phyloP scores from a whole-genome alignment of 2,329 filamentous ascomycete species.

The Chaetomiaceae sp. region DNA sequence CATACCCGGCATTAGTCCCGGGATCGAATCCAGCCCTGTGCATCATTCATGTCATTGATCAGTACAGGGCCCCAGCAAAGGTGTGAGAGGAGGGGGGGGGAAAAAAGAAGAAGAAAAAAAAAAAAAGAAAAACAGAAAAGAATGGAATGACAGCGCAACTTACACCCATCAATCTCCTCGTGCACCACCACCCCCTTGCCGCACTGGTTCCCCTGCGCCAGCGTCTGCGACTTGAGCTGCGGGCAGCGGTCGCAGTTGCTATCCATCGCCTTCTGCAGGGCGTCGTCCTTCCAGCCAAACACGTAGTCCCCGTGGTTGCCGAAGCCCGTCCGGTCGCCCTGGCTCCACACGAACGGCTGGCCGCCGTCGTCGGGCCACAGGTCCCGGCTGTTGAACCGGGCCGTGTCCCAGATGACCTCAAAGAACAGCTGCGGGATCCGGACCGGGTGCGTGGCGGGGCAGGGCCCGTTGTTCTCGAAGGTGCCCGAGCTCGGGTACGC shows the following conservation, averaged over 20 bases:
- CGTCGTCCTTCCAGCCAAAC: constrained; percentile 23
- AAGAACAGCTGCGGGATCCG: constrained; percentile 23
- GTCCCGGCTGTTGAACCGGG: constrained; percentile 15
- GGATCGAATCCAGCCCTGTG: no score
- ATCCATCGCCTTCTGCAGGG: constrained; percentile 22
- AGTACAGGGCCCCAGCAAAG: no score
- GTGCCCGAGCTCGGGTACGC: constrained; percentile 40
- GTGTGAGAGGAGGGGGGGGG: no score
- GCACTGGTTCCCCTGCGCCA: constrained; percentile 10
- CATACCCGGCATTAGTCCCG: no score
- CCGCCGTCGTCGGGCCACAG: constrained; percentile 20
- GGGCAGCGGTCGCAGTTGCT: constrained; percentile 18
- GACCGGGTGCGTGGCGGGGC: constrained; percentile 22
- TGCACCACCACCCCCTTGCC: constrained; percentile 8
- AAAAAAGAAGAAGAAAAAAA: no score
- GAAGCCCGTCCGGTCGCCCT: constrained; percentile 21
- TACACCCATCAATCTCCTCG: constrained; percentile 17
- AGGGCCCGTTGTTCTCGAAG: constrained; percentile 14
- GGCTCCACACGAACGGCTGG: constrained; percentile 23
- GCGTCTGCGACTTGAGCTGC: constrained; percentile 15
- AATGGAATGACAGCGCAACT: no score
- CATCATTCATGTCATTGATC: no score
- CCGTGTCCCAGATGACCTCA: constrained; percentile 23
- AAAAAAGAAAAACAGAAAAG: no score
- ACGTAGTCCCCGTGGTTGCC: constrained; percentile 23